Conservation (phyloP, 495 filamentous ascomycete species). For the Friedmanniomyces simplex region DNA sequence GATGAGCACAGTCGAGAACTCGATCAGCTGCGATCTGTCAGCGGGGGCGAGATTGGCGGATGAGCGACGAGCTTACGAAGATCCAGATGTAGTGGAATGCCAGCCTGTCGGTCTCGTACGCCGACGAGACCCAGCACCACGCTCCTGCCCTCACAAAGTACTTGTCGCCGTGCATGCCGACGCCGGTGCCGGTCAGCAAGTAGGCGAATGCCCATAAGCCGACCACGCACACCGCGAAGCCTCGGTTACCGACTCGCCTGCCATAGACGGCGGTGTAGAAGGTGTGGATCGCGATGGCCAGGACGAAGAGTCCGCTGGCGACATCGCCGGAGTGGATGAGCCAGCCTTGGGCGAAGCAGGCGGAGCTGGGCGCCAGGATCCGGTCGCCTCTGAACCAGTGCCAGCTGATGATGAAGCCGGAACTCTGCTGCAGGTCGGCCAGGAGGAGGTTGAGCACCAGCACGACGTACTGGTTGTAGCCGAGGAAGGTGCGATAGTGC, state of each 20-base stretch:
- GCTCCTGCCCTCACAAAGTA: constrained; percentile 36
- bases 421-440: constrained; percentile 61
- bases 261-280: constrained; percentile 53
- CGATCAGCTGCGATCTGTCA: background rate
- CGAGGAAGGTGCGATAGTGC: constrained; percentile 29
- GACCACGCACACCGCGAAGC: constrained; percentile 42
- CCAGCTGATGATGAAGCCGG: constrained; percentile 56
- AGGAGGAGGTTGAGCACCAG: constrained; percentile 65
- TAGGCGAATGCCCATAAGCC: constrained; percentile 51
- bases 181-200: constrained; percentile 45
- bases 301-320: constrained; percentile 56
- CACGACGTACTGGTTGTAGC: constrained; percentile 62
- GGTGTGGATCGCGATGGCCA: constrained; percentile 37
- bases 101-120: constrained; percentile 16
- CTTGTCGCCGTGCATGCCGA: constrained; percentile 43
- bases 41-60: background rate
- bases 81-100: constrained; percentile 24
- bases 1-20: constrained; percentile 21
- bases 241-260: constrained; percentile 43
- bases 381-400: constrained; percentile 47
- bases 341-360: constrained; percentile 62
- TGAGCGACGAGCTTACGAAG: constrained; percentile 6
- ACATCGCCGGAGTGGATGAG: constrained; percentile 63
- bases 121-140: constrained; percentile 24
- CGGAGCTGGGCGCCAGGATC: constrained; percentile 43